Evolutionary conservation across 306 rosid species (phyloP).

Genomic region (Senna siamea): DNA sequence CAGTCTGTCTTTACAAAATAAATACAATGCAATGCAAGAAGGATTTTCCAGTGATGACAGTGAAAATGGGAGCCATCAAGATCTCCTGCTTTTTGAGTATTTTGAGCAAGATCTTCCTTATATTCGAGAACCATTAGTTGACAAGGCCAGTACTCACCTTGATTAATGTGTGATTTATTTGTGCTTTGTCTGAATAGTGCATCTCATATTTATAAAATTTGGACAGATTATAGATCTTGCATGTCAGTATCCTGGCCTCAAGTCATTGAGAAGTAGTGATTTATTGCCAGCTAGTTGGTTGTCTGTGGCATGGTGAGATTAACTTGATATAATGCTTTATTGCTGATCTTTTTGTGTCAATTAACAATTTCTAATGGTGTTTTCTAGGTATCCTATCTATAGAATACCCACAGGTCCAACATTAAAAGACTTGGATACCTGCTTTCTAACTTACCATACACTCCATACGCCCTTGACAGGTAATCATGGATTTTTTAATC

Average conservation of each 20-base stretch:
- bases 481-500: conserved; percentile 36
- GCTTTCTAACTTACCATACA: conserved; percentile 86
- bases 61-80: conserved; percentile 59
- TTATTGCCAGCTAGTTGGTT: not conserved
- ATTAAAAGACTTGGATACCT: conserved; percentile 73
- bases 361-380: not conserved
- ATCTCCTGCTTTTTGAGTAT: conserved; percentile 70
- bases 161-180: conserved; percentile 27
- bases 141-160: conserved; percentile 63
- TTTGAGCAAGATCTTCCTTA: conserved; percentile 79
- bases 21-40: conserved; percentile 47
- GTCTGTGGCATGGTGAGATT: not conserved
- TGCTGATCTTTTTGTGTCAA: not conserved
- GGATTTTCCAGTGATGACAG: conserved; percentile 75
- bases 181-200: conserved; percentile 18
- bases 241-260: conserved; percentile 49
- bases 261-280: not conserved
- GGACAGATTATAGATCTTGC: conserved; percentile 84
- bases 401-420: not conserved
- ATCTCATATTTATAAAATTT: conserved; percentile 38
- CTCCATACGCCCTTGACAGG: conserved; percentile 82
- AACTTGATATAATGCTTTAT: not conserved
- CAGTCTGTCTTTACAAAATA: conserved; percentile 51
- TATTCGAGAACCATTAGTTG: conserved; percentile 81
- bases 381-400: not conserved